phyloP scores from a whole-genome alignment of 257 asterid genomes.

The Salvia splendens region DNA sequence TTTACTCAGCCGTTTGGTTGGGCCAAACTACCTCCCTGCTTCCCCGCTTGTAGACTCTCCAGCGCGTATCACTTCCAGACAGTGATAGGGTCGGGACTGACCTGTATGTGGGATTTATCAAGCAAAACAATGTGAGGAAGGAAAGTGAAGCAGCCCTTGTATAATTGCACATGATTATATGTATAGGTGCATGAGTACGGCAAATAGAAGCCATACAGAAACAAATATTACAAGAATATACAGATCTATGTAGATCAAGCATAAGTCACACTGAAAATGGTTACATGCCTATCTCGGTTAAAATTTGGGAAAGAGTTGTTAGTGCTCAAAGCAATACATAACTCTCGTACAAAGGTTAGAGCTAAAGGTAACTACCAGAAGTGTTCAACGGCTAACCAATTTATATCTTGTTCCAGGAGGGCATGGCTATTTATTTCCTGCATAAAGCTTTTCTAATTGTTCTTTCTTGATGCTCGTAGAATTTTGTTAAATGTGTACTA shows the following conservation, averaged over 20 bases:
- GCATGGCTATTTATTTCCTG: conserved; percentile 28
- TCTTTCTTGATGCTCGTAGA: conserved; percentile 10
- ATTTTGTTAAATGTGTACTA: not conserved
- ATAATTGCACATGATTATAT: conserved; percentile 26
- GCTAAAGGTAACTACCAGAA: conserved; percentile 26
- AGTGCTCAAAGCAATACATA: not conserved
- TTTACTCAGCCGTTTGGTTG: no score
- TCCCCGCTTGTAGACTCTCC: no score
- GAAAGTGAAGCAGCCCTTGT: conserved; percentile 57
- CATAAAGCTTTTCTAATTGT: conserved; percentile 19
- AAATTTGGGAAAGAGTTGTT: conserved; percentile 9
- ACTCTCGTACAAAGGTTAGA: conserved; percentile 26
- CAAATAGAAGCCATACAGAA: not conserved
- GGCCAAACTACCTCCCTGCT: no score
- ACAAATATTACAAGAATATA: conserved; percentile 20
- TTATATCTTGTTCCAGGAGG: conserved; percentile 26
- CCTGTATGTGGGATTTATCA: conserved; percentile 65
- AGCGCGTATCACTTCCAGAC: conserved; percentile 30
- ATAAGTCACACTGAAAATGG: conserved; percentile 17
- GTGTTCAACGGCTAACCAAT: conserved; percentile 13
- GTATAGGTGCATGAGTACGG: conserved; percentile 19
- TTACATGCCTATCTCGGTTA: conserved; percentile 21
- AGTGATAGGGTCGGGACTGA: conserved; percentile 68
- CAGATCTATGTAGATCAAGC: conserved; percentile 30
- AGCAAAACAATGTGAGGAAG: conserved; percentile 36